Base-by-base conservation (phyloP, 208 protist species). In the Pavlovales sp. region DNA sequence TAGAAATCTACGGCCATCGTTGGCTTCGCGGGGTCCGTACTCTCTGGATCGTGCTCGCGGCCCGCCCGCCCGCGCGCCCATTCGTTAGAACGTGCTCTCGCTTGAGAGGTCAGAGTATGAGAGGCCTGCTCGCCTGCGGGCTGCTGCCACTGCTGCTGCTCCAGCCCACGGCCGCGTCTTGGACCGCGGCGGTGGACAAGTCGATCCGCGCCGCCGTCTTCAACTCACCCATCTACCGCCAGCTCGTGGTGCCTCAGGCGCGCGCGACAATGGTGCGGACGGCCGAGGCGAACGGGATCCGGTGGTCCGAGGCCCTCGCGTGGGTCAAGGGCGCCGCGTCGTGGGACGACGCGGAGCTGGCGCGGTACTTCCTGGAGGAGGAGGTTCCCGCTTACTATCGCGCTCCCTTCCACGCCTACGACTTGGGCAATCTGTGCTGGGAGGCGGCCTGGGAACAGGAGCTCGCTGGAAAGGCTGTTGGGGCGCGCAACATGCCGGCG, bases 401-500 rank as follows among this genome's bases (percentile, higher is more conserved):
- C 26, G 18, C 10, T 57, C 83, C 83, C 8, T 87, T 87, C 38
- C 83, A 87, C 30, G 57, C 83, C 4, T 87, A 87, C 83, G 67
- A 79, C 8, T 1, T 37, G 41, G 83, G 83, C 39, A 87, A 87
- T 41, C 67, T 87, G 67, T 87, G 83, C 83, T 87, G 57, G 67
- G 83, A 87, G 0, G 57, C 83, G 2, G 83, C 83, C 10, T 57
- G 34, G 39, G 83, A 87, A 67, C 36, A 26, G 18, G 83, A 87
- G 71, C 36, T 87, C 28, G 83, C 83, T 18, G 28, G 75, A 30
- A 77, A 76, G 66, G 84, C 36, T 0, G 88, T 90, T 32, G 88
- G 88, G 5, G 88, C 67, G 57, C 88, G 88, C 37, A 90, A 90
- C 79, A 81, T 86, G 7, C 88, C 88, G 88, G 37, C 40, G 34